Percentiles rank a stretch among this genome's conserved stretches.
Conservation (phyloP, 2,329 filamentous ascomycete species). For the Aspergillus amoenus region DNA sequence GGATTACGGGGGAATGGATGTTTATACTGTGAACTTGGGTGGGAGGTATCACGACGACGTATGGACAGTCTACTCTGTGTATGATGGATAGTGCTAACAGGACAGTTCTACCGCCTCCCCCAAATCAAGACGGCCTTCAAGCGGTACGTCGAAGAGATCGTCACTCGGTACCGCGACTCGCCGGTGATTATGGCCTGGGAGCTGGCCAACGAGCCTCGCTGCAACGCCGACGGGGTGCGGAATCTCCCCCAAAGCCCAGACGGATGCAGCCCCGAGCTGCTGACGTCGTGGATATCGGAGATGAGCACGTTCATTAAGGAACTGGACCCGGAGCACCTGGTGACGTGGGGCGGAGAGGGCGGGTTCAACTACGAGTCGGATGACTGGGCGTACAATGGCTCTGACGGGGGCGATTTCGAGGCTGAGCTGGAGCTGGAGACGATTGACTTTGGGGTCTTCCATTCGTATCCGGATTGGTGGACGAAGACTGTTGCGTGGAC, state of each 20-base stretch:
- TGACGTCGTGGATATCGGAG: slow-evolving; percentile 15
- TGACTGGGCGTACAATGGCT: slow-evolving; percentile 16
- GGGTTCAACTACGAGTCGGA: slow-evolving; percentile 16
- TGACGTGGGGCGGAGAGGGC: slow-evolving; percentile 18
- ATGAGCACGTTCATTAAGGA: slow-evolving; percentile 18
- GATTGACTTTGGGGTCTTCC: slow-evolving; percentile 17
- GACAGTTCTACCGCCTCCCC: slow-evolving; percentile 15
- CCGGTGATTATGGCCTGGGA: slow-evolving; percentile 17
- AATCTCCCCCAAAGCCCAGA: slow-evolving; percentile 9
- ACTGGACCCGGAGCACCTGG: slow-evolving; percentile 15
- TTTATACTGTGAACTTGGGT: slow-evolving; percentile 15
- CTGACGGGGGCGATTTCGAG: slow-evolving; percentile 15
- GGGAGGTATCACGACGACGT: slow-evolving; percentile 16
- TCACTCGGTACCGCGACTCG: slow-evolving; percentile 13
- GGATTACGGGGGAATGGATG: slow-evolving; percentile 17
- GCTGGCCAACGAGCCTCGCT: slow-evolving; percentile 17
- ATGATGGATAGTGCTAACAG: no score
- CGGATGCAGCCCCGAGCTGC: slow-evolving; percentile 11
- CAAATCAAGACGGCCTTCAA: slow-evolving; percentile 14
- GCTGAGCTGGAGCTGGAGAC: slow-evolving; percentile 8
- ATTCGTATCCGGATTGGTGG: slow-evolving; percentile 19
- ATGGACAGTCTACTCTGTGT: no score
- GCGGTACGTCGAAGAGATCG: slow-evolving; percentile 15
- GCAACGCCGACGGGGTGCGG: slow-evolving; percentile 12
- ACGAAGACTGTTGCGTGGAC: slow-evolving; percentile 16